Percentiles rank a stretch among this genome's conserved stretches.
phyloP scores from a whole-genome alignment of 1,284 basidiomycete species.

The Sporisorium scitamineum region DNA sequence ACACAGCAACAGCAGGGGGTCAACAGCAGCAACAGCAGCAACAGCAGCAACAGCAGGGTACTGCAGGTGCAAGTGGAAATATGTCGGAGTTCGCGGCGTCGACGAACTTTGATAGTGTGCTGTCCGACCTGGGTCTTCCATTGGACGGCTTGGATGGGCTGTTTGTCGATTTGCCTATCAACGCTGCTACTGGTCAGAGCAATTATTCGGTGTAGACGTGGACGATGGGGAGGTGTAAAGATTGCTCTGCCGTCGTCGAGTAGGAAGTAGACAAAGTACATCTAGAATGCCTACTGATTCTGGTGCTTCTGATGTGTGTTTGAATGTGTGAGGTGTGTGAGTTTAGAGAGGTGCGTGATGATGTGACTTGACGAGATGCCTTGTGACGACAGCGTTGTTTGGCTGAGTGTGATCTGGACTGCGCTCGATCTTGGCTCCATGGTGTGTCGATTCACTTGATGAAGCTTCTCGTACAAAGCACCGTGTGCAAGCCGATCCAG shows the following conservation, averaged over 20 bases:
- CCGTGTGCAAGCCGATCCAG: too few species aligned
- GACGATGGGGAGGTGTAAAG: neutral
- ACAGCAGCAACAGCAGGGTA: slow-evolving; percentile 9
- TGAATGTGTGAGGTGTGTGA: neutral
- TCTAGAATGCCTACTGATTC: too few species aligned
- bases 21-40: slow-evolving; percentile 1
- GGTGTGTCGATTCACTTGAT: too few species aligned
- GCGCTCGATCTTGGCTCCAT: too few species aligned
- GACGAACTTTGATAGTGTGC: slow-evolving; percentile 51
- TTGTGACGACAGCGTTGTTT: too few species aligned
- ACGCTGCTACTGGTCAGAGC: slow-evolving; percentile 18
- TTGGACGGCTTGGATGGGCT: slow-evolving; percentile 44
- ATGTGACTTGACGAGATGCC: neutral
- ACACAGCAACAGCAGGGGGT: neutral
- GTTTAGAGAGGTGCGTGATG: neutral
- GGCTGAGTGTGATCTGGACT: too few species aligned
- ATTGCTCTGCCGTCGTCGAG: too few species aligned
- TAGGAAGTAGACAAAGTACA: too few species aligned
- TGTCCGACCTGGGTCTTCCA: slow-evolving; percentile 40
- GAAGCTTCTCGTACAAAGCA: too few species aligned
- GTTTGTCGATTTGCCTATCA: slow-evolving; percentile 45
- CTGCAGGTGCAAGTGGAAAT: neutral
- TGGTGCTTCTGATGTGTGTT: too few species aligned
- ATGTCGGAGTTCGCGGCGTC: slow-evolving; percentile 10
- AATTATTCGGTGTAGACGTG: slow-evolving; percentile 28